Base-by-base conservation (phyloP, 371 early-diverging fungal genomes). In the Mucor ambiguus region DNA sequence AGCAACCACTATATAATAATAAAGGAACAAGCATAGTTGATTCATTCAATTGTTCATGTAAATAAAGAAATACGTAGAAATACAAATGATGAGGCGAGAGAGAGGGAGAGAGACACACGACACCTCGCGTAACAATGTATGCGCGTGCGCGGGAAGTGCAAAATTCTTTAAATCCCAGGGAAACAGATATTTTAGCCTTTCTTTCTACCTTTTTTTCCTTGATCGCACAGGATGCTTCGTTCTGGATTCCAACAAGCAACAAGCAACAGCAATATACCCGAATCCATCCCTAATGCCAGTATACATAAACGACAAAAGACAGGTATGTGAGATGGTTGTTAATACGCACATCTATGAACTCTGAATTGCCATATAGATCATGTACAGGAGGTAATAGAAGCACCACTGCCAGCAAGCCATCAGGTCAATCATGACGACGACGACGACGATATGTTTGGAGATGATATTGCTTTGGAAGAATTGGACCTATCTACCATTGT, bases 361-460 rank as follows among this genome's bases (percentile, higher is more conserved):
- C 35, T 24, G 18, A 49, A 30, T 48, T 9, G 1, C 18, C 30
- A 24, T 44, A 14, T 33, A 60, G 60, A 60, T 60, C 60, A 60
- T 30, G n/a, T 60, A 26, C 29, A 9, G 2, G 28, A 11, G 6
- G 7, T 9, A 12, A 11, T 22, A 14, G 24, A 24, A 52, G 28
- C 52, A 26, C 14, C 16, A 52, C 0, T 52, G 24, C 14, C 52
- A 52, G 5, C 28, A 1, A 11, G 4, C 16, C 24, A 52, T 16
- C 41, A 37, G n/a, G 32, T n/a, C 7, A 24, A 43, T 7, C 0
- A 30, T 12, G 12, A 14, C 5, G 65, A 64, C 24, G 71, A 79
- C 12, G 78, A 78, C 26, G 78, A 76, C 20, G 74, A 67, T 43
- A 74, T 79, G 70, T 82, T 82, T 70, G 80, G 74, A 6, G 79